These are phyloP conservation scores for Staphylotrichum longicolle DNA, from an alignment of 495 filamentous ascomycete genomes.

Conservation along the genomic window DNA sequence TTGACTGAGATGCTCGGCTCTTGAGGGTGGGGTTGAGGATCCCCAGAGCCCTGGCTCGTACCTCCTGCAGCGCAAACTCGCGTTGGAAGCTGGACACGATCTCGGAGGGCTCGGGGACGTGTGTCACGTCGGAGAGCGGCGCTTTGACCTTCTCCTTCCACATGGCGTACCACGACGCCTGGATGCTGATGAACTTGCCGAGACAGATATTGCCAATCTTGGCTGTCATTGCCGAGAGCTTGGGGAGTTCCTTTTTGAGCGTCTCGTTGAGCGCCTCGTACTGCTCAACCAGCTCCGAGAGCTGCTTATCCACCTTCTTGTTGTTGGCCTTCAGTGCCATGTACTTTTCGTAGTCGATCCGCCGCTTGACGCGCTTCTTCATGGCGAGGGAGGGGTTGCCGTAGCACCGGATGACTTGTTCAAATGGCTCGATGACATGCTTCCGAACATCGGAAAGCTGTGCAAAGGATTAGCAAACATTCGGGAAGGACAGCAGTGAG, in stretches of 20 bases:
- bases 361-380: constrained; percentile 85
- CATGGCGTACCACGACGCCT: constrained; percentile 72
- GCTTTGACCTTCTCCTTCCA: constrained; percentile 77
- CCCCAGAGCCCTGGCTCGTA: constrained; percentile 47
- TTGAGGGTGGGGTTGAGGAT: constrained; percentile 49
- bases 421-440: constrained; percentile 84
- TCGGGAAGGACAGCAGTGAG: background rate
- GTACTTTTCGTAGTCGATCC: constrained; percentile 77
- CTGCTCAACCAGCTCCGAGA: constrained; percentile 75
- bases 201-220: constrained; percentile 77
- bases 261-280: constrained; percentile 88
- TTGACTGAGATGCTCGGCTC: constrained; percentile 47
- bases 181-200: constrained; percentile 75
- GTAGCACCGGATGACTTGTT: constrained; percentile 74
- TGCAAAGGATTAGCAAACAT: constrained; percentile 16
- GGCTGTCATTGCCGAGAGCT: constrained; percentile 73
- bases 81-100: constrained; percentile 69
- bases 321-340: constrained; percentile 61
- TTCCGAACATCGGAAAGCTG: constrained; percentile 73
- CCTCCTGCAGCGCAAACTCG: constrained; percentile 65
- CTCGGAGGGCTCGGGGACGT: constrained; percentile 63
- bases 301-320: constrained; percentile 77
- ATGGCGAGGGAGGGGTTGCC: constrained; percentile 80
- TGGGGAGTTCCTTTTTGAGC: constrained; percentile 87
- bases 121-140: constrained; percentile 61